Conservation (phyloP, 2,329 filamentous ascomycete genomes). For the Cytospora schulzeri region DNA sequence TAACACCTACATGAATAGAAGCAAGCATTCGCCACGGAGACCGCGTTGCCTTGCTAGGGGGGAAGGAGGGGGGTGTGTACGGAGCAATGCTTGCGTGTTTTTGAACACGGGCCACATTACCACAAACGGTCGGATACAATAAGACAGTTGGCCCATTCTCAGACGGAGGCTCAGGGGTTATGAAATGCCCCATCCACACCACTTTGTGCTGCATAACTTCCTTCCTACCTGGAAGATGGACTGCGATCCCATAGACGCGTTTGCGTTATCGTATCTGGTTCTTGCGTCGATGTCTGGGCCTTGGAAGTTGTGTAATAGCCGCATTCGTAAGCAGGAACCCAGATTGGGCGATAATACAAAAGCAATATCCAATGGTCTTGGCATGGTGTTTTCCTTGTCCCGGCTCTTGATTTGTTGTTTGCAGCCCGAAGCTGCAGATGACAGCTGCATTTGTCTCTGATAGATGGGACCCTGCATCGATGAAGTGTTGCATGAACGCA, state of each 20-base stretch:
- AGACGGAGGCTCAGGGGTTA: not conserved
- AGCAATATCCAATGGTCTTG: not conserved
- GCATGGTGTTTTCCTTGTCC: not conserved
- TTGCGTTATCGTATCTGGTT: not conserved
- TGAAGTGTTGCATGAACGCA: not conserved
- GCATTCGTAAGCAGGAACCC: conserved; percentile 1
- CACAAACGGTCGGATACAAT: not conserved
- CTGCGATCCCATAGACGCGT: not conserved
- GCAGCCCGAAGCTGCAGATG: not conserved
- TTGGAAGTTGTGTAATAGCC: not conserved
- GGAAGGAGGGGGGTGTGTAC: not conserved
- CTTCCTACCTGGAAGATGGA: not conserved
- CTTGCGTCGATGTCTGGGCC: conserved; percentile 4
- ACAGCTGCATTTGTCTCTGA: not conserved
- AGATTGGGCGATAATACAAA: conserved; percentile 4
- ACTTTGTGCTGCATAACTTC: not conserved
- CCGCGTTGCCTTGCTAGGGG: not conserved
- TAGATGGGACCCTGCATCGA: conserved; percentile 4
- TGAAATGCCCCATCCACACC: not conserved
- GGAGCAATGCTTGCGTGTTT: not conserved
- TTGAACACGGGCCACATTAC: not conserved
- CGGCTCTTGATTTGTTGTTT: conserved; percentile 3
- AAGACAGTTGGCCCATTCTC: not conserved
- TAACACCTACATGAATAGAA: not conserved
- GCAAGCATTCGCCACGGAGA: not conserved